Base-by-base conservation (phyloP, 2,329 filamentous ascomycete species). In the Aspergillus cejpii region DNA sequence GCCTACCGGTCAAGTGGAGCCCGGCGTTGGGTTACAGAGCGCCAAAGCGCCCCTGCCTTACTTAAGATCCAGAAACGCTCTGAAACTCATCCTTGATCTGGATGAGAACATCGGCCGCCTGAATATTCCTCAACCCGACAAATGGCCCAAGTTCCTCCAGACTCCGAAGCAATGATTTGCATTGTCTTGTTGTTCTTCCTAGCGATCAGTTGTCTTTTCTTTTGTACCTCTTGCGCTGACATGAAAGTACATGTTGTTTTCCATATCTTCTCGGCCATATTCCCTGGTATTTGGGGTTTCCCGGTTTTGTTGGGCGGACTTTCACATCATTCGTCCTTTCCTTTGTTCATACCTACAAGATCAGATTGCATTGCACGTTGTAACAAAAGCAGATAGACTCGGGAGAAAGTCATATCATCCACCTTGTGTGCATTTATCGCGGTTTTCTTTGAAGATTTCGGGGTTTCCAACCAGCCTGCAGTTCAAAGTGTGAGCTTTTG, bases 41-140 rank as follows among this genome's bases (percentile, higher is more conserved):
- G 83, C 81, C 49, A 81, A 71, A 48, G 76, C 78, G 12, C 79
- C 81, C 37, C 65, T 84, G 50, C 79, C 81, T 23, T 85, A 84
- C 61, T 66, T 86, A 53, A 73, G 83, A 57, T 94, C 87, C 69
- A 78, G 89, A 49, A 97, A 96, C 65, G 91, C 91, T 8, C 76
- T 97, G 57, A 96, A 96, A 78, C 87, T 96, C 58, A 91, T 97
- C 58, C 79, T 96, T 39, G 91, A 97, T 67, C 74, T 97, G 49
- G 91, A 97, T 63, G 84, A 92, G 71, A 86, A 94, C 64, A 96
- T 97, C 74, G 91, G 91, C 50, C 80, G 82, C 55, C 71, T 85
- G 48, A 81, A 79, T 67, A 62, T 86, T 41, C 75, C 75, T 26
- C 59, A 66, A 26, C 60, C 65, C 27, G 61, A 64, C 41, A 59